Percentiles rank a stretch among this genome's conserved stretches.
Conservation (phyloP, 2,329 filamentous ascomycete genomes). For the Fusarium goolgardi region DNA sequence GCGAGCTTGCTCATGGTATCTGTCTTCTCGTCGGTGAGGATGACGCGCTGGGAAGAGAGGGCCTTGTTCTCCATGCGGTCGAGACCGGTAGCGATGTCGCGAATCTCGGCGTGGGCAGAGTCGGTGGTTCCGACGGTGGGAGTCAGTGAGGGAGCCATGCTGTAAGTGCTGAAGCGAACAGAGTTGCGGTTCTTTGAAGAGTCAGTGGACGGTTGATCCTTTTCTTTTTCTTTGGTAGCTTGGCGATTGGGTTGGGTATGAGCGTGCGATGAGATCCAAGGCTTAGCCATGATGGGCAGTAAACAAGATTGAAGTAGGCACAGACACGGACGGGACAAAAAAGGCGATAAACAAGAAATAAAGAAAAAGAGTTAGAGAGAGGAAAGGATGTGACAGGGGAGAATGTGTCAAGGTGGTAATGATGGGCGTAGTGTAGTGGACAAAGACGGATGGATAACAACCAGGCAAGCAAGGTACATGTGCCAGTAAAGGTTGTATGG, state of each 20-base stretch:
- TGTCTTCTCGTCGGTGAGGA: constrained; percentile 81
- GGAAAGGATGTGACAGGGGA: constrained; percentile 26
- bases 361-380: not conserved
- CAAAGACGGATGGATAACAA: constrained; percentile 28
- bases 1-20: constrained; percentile 87
- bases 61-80: constrained; percentile 92
- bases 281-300: constrained; percentile 39
- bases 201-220: constrained; percentile 32
- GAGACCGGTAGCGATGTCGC: constrained; percentile 80
- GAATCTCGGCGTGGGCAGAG: constrained; percentile 67
- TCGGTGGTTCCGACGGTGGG: constrained; percentile 65
- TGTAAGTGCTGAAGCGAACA: constrained; percentile 70
- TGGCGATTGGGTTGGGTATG: constrained; percentile 34
- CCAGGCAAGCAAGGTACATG: constrained; percentile 9
- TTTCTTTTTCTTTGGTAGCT: constrained; percentile 27
- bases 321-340: not conserved
- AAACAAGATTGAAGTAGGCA: constrained; percentile 16
- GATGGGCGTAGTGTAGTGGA: constrained; percentile 26
- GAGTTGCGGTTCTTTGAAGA: constrained; percentile 63
- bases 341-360: constrained; percentile 11
- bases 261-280: constrained; percentile 32
- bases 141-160: constrained; percentile 70
- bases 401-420: constrained; percentile 34
- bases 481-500: constrained; percentile 11
- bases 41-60: constrained; percentile 78